These are phyloP conservation scores for Phyllachora maydis DNA, from an alignment of 2,329 filamentous ascomycete genomes.

Conservation along the genomic window DNA sequence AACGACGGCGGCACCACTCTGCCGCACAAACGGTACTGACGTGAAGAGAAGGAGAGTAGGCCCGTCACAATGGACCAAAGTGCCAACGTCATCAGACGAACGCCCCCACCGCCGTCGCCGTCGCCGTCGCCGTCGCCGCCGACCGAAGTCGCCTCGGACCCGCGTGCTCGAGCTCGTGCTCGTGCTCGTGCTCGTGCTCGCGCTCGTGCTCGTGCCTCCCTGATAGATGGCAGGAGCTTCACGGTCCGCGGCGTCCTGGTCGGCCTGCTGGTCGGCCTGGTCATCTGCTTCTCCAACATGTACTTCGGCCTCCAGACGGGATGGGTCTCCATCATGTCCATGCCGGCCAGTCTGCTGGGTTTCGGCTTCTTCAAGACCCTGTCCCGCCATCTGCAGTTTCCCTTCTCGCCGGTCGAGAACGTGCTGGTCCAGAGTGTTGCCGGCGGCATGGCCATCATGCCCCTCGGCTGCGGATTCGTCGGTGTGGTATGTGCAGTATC, in stretches of 20 bases:
- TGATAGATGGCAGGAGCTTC: constrained; percentile 42
- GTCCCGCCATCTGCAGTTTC: constrained; percentile 48
- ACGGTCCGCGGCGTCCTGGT: constrained; percentile 63
- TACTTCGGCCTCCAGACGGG: constrained; percentile 78
- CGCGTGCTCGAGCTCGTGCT: too few relatives aligned
- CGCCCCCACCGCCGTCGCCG: too few relatives aligned
- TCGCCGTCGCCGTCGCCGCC: too few relatives aligned
- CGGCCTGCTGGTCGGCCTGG: constrained; percentile 64
- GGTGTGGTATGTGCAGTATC: constrained; percentile 53
- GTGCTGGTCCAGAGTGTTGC: constrained; percentile 93
- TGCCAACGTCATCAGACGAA: too few relatives aligned
- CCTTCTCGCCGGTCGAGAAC: constrained; percentile 90
- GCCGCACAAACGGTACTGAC: too few relatives aligned
- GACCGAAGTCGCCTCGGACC: too few relatives aligned
- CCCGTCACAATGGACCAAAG: too few relatives aligned
- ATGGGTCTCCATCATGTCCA: constrained; percentile 64
- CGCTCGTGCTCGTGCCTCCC: too few relatives aligned
- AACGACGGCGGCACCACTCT: too few relatives aligned
- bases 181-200: constrained; percentile 1
- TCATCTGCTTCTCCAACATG: constrained; percentile 94
- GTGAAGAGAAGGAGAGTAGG: too few relatives aligned
- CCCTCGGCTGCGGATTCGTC: constrained; percentile 84
- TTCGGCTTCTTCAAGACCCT: constrained; percentile 83
- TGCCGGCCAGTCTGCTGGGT: constrained; percentile 86
- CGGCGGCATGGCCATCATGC: constrained; percentile 91